Base-by-base conservation (phyloP, 169 alveolate species). In the Toxoplasma gondii region DNA sequence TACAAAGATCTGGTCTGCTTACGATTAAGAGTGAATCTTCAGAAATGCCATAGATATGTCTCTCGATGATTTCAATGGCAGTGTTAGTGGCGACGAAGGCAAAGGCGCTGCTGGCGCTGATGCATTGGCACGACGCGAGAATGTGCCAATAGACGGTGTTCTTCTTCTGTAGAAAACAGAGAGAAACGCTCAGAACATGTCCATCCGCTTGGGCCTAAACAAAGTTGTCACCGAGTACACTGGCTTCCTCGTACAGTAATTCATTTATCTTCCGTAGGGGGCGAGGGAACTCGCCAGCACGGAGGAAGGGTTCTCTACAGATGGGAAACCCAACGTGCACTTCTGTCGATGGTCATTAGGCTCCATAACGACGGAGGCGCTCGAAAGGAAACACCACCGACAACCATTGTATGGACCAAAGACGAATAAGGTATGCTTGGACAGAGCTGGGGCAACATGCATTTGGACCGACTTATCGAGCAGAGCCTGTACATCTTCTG, bases 101-200 rank as follows among this genome's bases (percentile, higher is more conserved):
- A 86, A 81, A 92, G 0, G 92, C 88, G 78, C 92, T 82, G 82
- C 92, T 82, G 41, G 80, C 87, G 81, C 92, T 82, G 7, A 92
- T 82, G 39, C 92, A 82, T 38, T 92, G 95, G 81, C 95, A 92
- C 74, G 95, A 82, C 70, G 58, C 38, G 58, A 92, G 83, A 81
- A 92, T 29, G 92, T 83, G 88, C 92, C 70, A 82, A 81, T 92
- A 91, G 53, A 92, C 84, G 38, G 92, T 83, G 27, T 44, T 45
- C 12, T 45, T 22, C 43, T 81, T 24, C 34, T 24, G 53, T 9
- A 38, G 43, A 24, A 39, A 83, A 43, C 24, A 39, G 69, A n/a
- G 27, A 81, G 10, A 81, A n/a, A 24, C 44, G 58, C 58, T n/a
- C 58, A 7, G 22, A 49, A 12, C 58, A 12, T 7, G 38, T 34